Base-by-base conservation (phyloP, 306 rosid genomes). In the Sphenostylis stenocarpa region DNA sequence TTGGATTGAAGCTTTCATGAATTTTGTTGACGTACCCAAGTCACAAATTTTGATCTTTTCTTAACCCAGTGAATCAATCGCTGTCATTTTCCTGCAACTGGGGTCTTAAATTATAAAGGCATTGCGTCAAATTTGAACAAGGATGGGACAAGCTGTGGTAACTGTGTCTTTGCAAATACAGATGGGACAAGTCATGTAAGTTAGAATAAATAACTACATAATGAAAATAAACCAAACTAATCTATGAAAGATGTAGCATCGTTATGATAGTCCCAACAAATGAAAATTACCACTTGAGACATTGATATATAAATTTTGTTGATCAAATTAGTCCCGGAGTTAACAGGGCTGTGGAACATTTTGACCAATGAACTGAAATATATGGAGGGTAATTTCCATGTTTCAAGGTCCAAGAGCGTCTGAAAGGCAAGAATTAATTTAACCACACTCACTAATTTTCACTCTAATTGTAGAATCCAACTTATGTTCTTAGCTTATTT, bases 51-150 rank as follows among this genome's bases (percentile, higher is more conserved):
- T 70, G 78, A 64, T 77, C 62, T 63, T 51, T 69, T 48, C 2
- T 48, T 2, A 61, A n/a, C 26, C 0, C 43, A 15, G 2, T 41
- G 47, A 44, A 14, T 69, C 14, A 43, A 4, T 43, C 26, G 3
- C 10, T 31, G 10, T 7, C 11, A 39, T 61, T 63, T 31, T 29
- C 31, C 6, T 56, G 56, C 15, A 55, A 70, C 65, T 55, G 62
- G 56, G 77, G 51, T 81, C 1, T 36, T 67, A 10, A 67, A 21
- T 58, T 67, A 43, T 77, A 24, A 15, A 17, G 81, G 41, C 19
- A 2, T 67, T 23, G 16, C 13, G 45, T 44, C 26, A 9, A 68
- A 41, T 57, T 57, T n/a, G 66, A 15, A 15, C 39, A 14, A 2
- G 20, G 13, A 60, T 29, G 16, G 66, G 41, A 55, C 19, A 57